These are phyloP conservation scores for Venustampulla echinocandica DNA, from an alignment of 495 filamentous ascomycete species.

Conservation along the genomic window DNA sequence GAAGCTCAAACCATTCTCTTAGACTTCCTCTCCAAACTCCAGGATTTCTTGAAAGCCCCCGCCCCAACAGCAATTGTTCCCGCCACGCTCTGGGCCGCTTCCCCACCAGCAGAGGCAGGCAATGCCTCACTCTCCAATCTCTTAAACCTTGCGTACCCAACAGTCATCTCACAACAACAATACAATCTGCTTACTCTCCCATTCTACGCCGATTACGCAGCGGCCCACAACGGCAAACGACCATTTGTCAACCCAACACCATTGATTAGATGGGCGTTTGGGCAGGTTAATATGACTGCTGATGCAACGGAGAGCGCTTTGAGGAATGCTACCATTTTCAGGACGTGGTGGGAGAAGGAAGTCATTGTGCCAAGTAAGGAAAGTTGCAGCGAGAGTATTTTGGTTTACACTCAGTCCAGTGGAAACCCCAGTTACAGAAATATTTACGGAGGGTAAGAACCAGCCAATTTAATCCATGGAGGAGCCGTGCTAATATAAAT, in stretches of 20 bases:
- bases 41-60: conserved; percentile 33
- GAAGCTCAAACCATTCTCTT: conserved; percentile 29
- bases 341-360: conserved; percentile 41
- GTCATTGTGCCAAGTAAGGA: conserved; percentile 33
- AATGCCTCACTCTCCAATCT: conserved; percentile 20
- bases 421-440: conserved; percentile 30
- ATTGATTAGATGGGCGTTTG: conserved; percentile 47
- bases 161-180: conserved; percentile 44
- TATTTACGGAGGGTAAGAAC: no score
- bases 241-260: conserved; percentile 50
- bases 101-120: conserved; percentile 25
- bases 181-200: conserved; percentile 37
- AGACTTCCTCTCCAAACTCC: conserved; percentile 29
- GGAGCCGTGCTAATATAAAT: no score
- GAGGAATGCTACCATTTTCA: conserved; percentile 43
- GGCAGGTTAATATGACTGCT: conserved; percentile 11
- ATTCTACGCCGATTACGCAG: conserved; percentile 45
- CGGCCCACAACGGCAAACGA: conserved; percentile 33
- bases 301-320: conserved; percentile 27
- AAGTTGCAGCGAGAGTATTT: conserved; percentile 30
- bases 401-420: conserved; percentile 27
- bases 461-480: no score
- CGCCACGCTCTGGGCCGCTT: conserved; percentile 31
- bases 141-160: conserved; percentile 41
- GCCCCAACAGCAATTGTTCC: conserved; percentile 30